phyloP scores from a whole-genome alignment of 2,329 filamentous ascomycete species.

The Colletotrichum lupini region DNA sequence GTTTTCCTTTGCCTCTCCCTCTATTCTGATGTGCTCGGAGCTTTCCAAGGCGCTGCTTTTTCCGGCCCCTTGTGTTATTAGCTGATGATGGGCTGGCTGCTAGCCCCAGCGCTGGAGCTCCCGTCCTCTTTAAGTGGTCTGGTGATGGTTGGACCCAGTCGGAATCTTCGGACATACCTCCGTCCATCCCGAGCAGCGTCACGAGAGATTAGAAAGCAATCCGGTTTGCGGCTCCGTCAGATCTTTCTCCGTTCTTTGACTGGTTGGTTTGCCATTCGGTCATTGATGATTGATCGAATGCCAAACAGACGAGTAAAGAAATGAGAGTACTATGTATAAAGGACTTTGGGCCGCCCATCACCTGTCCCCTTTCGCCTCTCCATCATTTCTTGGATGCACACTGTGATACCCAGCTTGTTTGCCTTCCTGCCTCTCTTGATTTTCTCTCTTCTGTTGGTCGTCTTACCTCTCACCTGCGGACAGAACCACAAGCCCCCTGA shows the following conservation, averaged over 20 bases:
- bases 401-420: constrained; percentile 13
- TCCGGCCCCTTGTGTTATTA: neutral
- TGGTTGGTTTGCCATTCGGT: neutral
- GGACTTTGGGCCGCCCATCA: constrained; percentile 1
- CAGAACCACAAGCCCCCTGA: neutral
- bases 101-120: constrained; percentile 5
- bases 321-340: neutral
- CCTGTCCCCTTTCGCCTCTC: neutral
- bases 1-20: neutral
- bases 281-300: neutral
- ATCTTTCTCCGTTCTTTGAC: constrained; percentile 12
- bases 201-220: constrained; percentile 26
- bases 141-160: constrained; percentile 16
- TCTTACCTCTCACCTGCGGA: neutral
- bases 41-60: neutral
- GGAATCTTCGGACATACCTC: constrained; percentile 12
- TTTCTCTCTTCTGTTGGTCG: neutral
- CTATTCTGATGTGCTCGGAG: neutral
- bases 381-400: neutral
- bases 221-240: constrained; percentile 28
- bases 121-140: constrained; percentile 6
- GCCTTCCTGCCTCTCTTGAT: neutral
- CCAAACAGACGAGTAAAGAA: neutral
- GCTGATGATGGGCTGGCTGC: constrained; percentile 24
- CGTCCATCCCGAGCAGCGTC: constrained; percentile 12